Evolutionary conservation across 163 green algal species (phyloP).

Genomic region (Chloroidium sp.): DNA sequence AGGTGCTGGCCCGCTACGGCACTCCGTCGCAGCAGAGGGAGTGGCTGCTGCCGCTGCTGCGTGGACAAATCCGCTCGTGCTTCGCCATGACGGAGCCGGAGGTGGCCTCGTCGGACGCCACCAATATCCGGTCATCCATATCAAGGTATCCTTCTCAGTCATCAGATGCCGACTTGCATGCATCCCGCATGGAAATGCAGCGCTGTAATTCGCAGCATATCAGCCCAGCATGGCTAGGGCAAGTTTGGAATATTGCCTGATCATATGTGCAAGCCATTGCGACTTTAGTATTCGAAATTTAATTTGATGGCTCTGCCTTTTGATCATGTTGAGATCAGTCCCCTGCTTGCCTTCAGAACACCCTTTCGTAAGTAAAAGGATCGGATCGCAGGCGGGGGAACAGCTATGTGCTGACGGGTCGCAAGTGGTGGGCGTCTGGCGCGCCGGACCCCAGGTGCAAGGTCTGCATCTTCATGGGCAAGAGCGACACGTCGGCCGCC

Average conservation of each 20-base stretch:
- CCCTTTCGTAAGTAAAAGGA: neutral
- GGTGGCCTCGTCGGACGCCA: constrained; percentile 91
- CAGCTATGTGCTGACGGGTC: constrained; percentile 44
- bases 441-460: constrained; percentile 81
- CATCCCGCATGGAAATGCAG: no score
- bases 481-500: constrained; percentile 51
- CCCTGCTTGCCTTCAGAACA: no score
- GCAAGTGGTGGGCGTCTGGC: constrained; percentile 92
- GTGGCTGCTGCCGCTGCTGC: constrained; percentile 92
- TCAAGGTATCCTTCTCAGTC: no score
- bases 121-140: constrained; percentile 83
- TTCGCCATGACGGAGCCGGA: constrained; percentile 98
- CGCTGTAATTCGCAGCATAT: no score
- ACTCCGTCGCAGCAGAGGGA: constrained; percentile 66
- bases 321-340: no score
- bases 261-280: no score
- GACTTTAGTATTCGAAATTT: no score
- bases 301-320: no score
- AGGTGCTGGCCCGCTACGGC: constrained; percentile 66
- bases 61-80: constrained; percentile 80
- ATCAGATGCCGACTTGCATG: no score
- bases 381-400: constrained; percentile 18
- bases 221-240: no score
- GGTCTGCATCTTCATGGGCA: constrained; percentile 95
- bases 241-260: no score